Evolutionary conservation across 2,329 filamentous ascomycete species (phyloP).

Genomic region (Alternaria angustiovoidea): DNA sequence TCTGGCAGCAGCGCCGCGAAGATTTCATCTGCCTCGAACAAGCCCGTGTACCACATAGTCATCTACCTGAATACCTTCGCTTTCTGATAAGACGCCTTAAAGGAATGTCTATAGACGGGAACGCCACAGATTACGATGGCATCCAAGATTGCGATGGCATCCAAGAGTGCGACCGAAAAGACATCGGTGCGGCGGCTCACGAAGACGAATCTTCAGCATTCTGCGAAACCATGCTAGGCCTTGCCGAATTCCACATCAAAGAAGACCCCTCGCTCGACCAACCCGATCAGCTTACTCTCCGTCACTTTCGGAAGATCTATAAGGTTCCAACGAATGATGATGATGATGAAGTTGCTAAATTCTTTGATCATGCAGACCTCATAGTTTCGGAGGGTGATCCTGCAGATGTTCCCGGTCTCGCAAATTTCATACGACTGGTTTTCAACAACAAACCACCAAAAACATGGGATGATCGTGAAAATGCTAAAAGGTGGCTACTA

Average conservation of each 20-base stretch:
- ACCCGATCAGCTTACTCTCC: background rate
- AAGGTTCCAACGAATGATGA: background rate
- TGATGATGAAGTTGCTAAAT: background rate
- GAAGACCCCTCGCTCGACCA: background rate
- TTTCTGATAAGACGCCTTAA: background rate
- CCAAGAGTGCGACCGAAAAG: background rate
- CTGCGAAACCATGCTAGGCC: background rate
- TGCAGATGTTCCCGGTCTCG: background rate
- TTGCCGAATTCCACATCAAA: background rate
- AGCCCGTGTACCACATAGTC: background rate
- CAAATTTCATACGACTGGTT: background rate
- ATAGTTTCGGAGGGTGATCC: background rate
- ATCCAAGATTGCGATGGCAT: fast-evolving
- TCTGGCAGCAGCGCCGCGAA: background rate
- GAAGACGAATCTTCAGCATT: background rate
- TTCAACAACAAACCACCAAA: background rate
- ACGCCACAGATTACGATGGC: fast-evolving
- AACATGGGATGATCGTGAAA: background rate
- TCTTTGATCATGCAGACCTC: background rate
- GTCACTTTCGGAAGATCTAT: background rate
- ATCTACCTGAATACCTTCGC: background rate
- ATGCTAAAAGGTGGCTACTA: background rate
- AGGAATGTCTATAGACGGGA: background rate
- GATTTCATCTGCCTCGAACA: background rate
- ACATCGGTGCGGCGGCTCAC: background rate